These are phyloP conservation scores for Coemansia sp. DNA, from an alignment of 192 early-diverging fungal species.

Conservation along the genomic window DNA sequence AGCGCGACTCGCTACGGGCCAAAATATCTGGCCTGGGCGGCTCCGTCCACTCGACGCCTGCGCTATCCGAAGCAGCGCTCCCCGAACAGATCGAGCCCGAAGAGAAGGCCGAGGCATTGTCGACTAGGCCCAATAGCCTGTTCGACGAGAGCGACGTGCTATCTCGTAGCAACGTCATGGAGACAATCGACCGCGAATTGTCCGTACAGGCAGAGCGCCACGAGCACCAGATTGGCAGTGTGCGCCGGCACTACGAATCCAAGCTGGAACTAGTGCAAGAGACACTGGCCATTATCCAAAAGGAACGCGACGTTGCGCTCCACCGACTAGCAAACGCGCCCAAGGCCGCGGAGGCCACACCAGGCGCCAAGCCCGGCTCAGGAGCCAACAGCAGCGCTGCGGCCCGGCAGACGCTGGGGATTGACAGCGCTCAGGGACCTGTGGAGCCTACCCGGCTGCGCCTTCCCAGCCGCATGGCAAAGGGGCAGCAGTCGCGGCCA, in stretches of 20 bases:
- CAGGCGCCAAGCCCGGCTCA: not conserved
- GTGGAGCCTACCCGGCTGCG: slow-evolving; percentile 39
- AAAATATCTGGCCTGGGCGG: slow-evolving; percentile 21
- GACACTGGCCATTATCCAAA: slow-evolving; percentile 33
- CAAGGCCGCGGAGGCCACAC: no score
- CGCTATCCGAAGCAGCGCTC: slow-evolving; percentile 3
- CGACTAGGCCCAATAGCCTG: slow-evolving; percentile 7
- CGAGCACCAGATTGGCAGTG: slow-evolving; percentile 43
- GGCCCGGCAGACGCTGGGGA: slow-evolving; percentile 13
- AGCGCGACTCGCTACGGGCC: slow-evolving; percentile 23
- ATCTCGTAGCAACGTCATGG: slow-evolving; percentile 29
- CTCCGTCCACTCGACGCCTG: slow-evolving; percentile 15
- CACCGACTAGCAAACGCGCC: slow-evolving; percentile 32
- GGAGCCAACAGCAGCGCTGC: not conserved
- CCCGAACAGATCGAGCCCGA: no score
- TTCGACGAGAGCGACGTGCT: slow-evolving; percentile 19
- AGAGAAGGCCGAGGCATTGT: not conserved
- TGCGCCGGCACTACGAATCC: slow-evolving; percentile 40
- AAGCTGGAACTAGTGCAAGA: slow-evolving; percentile 41
- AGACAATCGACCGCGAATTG: slow-evolving; percentile 41
- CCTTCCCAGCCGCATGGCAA: slow-evolving; percentile 23
- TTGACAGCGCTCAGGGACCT: slow-evolving; percentile 9
- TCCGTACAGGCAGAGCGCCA: slow-evolving; percentile 44
- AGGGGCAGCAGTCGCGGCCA: slow-evolving; percentile 1
- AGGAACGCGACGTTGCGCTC: slow-evolving; percentile 41